These are phyloP conservation scores for Verticillium klebahnii DNA, from an alignment of 2,329 filamentous ascomycete genomes.

Conservation along the genomic window DNA sequence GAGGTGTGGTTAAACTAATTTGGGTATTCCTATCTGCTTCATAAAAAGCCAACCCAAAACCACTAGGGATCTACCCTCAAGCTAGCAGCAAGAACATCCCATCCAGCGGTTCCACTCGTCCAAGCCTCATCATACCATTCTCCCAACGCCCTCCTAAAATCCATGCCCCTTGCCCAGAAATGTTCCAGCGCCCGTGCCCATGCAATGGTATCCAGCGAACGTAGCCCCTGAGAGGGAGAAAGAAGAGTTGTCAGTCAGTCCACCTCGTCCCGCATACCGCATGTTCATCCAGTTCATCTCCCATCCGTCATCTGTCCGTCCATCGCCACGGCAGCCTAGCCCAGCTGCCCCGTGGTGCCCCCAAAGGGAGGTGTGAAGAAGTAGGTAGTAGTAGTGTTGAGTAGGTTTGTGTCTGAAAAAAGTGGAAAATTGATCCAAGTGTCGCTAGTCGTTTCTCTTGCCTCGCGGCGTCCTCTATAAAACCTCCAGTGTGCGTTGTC, in stretches of 20 bases:
- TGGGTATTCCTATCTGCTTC: background rate
- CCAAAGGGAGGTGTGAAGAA: background rate
- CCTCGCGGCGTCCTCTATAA: constrained; percentile 37
- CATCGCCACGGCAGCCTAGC: constrained; percentile 8
- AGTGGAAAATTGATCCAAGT: background rate
- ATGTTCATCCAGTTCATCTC: constrained; percentile 6
- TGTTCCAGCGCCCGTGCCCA: background rate
- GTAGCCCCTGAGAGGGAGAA: constrained; percentile 1
- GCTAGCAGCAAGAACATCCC: background rate
- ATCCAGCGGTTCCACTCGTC: background rate
- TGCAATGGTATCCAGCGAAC: constrained; percentile 2
- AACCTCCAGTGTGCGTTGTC: background rate
- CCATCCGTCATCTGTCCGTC: constrained; percentile 9
- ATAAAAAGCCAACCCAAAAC: background rate
- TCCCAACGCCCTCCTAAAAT: background rate
- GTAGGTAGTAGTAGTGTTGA: background rate
- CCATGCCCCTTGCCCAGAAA: background rate
- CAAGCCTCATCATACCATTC: background rate
- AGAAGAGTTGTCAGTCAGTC: background rate
- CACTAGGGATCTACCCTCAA: background rate
- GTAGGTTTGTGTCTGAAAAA: background rate
- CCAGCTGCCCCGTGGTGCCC: constrained; percentile 8
- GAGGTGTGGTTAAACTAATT: background rate
- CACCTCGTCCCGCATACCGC: background rate
- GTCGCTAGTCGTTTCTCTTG: constrained; percentile 14